phyloP scores from a whole-genome alignment of 768 basidiomycete species.

The Auriscalpium vulgare region DNA sequence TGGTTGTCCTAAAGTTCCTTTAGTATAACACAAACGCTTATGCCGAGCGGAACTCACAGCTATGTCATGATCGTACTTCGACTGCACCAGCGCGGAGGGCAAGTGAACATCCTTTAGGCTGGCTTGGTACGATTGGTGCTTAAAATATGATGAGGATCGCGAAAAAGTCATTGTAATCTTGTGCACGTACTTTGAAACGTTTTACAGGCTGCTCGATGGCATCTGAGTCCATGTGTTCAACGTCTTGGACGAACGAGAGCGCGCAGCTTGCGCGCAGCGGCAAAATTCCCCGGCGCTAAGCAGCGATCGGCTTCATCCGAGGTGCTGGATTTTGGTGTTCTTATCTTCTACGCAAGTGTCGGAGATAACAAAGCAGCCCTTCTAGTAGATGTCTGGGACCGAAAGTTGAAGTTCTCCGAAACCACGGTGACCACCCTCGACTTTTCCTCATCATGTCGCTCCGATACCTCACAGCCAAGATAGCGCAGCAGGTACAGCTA shows the following conservation, averaged over 20 bases:
- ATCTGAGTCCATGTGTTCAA: constrained; percentile 3
- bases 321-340: too few relatives aligned
- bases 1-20: constrained; percentile 50
- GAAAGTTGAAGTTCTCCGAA: too few relatives aligned
- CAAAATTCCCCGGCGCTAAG: too few relatives aligned
- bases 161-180: neutral
- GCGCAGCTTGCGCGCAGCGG: too few relatives aligned
- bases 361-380: too few relatives aligned
- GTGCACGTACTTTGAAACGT: constrained; percentile 39
- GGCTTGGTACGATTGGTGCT: constrained; percentile 72
- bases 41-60: constrained; percentile 25
- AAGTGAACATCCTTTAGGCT: constrained; percentile 64
- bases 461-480: constrained; percentile 17
- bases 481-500: constrained; percentile 61
- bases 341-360: too few relatives aligned
- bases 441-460: constrained; percentile 6
- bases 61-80: constrained; percentile 52
- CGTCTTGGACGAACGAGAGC: neutral
- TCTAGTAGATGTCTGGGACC: too few relatives aligned
- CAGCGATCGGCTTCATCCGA: too few relatives aligned
- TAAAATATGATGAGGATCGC: neutral
- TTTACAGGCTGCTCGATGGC: constrained; percentile 28
- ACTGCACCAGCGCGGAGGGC: constrained; percentile 50
- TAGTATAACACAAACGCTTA: neutral
- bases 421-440: too few relatives aligned